A percentile compares a stretch with the other conserved stretches of the same genome.
These are phyloP conservation scores for Pseudoturritis turrita DNA, from an alignment of 345 rosid genomes.

Conservation along the genomic window DNA sequence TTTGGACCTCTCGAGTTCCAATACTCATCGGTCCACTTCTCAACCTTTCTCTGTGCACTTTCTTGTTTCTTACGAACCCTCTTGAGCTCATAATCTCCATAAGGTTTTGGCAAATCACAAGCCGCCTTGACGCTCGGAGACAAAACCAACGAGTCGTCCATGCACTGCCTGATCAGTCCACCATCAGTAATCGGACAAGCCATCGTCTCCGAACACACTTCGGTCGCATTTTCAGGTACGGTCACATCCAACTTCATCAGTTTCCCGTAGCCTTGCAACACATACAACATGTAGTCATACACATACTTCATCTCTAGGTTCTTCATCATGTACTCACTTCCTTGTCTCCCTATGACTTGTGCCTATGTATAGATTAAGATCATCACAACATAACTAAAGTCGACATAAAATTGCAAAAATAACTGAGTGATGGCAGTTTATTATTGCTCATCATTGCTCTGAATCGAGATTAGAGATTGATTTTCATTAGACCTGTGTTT, in stretches of 20 bases:
- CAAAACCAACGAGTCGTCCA: conserved; percentile 50
- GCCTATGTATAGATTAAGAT: conserved; percentile 37
- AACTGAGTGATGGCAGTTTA: not conserved
- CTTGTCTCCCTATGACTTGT: conserved; percentile 42
- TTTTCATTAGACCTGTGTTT: too few species aligned
- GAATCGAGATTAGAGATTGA: not conserved
- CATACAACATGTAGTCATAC: conserved; percentile 61
- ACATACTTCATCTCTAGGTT: conserved; percentile 43
- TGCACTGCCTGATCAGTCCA: conserved; percentile 35
- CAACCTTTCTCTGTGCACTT: conserved; percentile 23
- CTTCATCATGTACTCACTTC: conserved; percentile 42
- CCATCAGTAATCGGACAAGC: conserved; percentile 35
- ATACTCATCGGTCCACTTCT: conserved; percentile 27
- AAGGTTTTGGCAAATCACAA: conserved; percentile 46
- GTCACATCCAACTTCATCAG: conserved; percentile 46
- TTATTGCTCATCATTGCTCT: not conserved
- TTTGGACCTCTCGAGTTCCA: conserved; percentile 20
- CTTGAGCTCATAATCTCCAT: conserved; percentile 20
- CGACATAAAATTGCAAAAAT: not conserved
- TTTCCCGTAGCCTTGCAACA: conserved; percentile 40
- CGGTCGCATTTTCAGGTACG: conserved; percentile 34
- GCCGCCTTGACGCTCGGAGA: conserved; percentile 38
- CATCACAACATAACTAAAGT: not conserved
- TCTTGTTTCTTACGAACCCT: conserved; percentile 28
- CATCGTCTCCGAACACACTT: conserved; percentile 40